Evolutionary conservation across 2,329 filamentous ascomycete species (phyloP).

Genomic region (Colletotrichum tropicicola): DNA sequence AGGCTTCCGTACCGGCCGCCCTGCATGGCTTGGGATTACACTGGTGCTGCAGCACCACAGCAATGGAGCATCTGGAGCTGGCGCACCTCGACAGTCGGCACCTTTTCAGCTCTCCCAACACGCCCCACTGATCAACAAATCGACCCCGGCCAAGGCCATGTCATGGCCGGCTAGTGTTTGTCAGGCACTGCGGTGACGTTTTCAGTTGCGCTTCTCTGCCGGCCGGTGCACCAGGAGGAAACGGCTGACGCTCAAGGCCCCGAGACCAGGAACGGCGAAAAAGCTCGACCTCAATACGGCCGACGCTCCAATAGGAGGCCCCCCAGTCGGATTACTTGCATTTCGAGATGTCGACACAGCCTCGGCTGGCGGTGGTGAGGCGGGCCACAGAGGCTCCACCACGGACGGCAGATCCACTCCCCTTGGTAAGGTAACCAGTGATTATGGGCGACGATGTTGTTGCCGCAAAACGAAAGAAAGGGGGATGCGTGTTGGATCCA

Average conservation of each 20-base stretch:
- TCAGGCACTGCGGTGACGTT: conserved; percentile 6
- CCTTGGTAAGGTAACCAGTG: neutral
- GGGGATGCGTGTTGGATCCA: neutral
- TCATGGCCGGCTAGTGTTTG: conserved; percentile 10
- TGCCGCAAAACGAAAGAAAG: neutral
- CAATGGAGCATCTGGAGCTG: neutral
- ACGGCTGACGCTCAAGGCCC: too few relatives aligned
- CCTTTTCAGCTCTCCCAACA: conserved; percentile 2
- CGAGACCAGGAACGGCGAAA: neutral
- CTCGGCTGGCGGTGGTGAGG: neutral
- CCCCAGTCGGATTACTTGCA: neutral
- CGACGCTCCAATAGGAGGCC: neutral
- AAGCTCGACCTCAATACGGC: too few relatives aligned
- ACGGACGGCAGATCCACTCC: neutral
- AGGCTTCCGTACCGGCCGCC: neutral
- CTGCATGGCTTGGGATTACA: neutral
- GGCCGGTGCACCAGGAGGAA: too few relatives aligned
- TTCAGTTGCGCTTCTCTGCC: neutral
- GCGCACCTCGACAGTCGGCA: neutral
- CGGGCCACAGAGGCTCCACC: neutral
- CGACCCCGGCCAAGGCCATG: conserved; percentile 4
- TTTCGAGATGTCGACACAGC: conserved; percentile 1
- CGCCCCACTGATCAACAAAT: conserved; percentile 12
- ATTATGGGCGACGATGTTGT: neutral
- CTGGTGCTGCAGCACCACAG: too few relatives aligned